A percentile compares a stretch with the other conserved stretches of the same genome.
These are phyloP conservation scores for Suillus hirtellus DNA, from an alignment of 768 basidiomycete species.

Conservation along the genomic window DNA sequence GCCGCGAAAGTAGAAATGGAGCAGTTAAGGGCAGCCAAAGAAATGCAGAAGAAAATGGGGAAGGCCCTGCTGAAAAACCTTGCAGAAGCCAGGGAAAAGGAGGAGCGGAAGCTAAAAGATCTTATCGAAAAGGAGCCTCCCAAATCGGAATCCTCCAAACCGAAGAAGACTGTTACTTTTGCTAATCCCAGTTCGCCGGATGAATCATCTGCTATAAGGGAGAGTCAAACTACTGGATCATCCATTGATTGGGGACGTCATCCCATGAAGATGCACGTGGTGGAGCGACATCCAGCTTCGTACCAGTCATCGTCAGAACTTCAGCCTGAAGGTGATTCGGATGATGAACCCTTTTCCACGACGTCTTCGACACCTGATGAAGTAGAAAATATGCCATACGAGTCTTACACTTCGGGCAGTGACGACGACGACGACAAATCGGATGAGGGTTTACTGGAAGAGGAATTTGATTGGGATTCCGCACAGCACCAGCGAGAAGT, in stretches of 20 bases:
- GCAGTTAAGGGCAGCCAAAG: constrained; percentile 37
- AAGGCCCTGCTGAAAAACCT: constrained; percentile 54
- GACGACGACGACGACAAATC: constrained; percentile 29
- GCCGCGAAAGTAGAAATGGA: constrained; percentile 45
- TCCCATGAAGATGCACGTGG: constrained; percentile 69
- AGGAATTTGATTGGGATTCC: constrained; percentile 58
- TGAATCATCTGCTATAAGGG: constrained; percentile 20
- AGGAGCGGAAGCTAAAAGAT: constrained; percentile 35
- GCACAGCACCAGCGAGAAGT: constrained; percentile 75
- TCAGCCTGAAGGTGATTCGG: constrained; percentile 49
- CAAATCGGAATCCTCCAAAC: constrained; percentile 29
- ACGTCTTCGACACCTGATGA: constrained; percentile 25
- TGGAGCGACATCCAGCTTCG: constrained; percentile 56
- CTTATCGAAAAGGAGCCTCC: constrained; percentile 28
- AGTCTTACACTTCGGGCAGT: constrained; percentile 15
- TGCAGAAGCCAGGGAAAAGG: constrained; percentile 40
- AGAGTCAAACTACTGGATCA: constrained; percentile 10
- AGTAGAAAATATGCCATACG: constrained; percentile 20
- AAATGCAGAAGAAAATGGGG: constrained; percentile 80
- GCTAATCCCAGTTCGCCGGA: constrained; percentile 40
- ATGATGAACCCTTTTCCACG: constrained; percentile 61
- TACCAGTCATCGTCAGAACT: constrained; percentile 15
- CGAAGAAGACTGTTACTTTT: constrained; percentile 67
- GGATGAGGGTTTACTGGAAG: constrained; percentile 44
- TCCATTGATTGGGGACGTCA: constrained; percentile 47